A percentile compares a stretch with the other conserved stretches of the same genome.
phyloP scores from a whole-genome alignment of 2,329 filamentous ascomycete species.

The Fusarium neocosmosporiellum region DNA sequence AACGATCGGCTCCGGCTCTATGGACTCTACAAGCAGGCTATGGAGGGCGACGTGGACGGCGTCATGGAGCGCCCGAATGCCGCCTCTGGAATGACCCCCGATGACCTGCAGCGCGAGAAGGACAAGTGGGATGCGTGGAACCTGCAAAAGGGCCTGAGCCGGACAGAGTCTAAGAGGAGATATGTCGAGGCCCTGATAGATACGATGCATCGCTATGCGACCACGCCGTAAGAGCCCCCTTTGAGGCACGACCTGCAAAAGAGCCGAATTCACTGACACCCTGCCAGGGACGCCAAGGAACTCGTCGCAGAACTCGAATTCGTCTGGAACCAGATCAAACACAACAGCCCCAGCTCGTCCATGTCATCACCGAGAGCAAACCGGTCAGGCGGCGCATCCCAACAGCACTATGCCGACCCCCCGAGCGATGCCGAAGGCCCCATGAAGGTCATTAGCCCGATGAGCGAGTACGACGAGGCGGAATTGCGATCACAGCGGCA shows the following conservation, averaged over 20 bases:
- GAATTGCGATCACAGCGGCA: slow-evolving; percentile 64
- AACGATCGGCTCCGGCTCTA: slow-evolving; percentile 90
- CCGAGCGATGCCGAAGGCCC: slow-evolving; percentile 63
- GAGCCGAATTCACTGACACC: slow-evolving; percentile 30
- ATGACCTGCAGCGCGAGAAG: slow-evolving; percentile 69
- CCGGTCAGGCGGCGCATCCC: slow-evolving; percentile 46
- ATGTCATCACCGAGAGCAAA: slow-evolving; percentile 65
- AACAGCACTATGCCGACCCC: slow-evolving; percentile 60
- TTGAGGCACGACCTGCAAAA: neutral
- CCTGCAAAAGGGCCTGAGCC: slow-evolving; percentile 81
- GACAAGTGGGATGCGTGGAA: slow-evolving; percentile 97
- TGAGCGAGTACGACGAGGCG: slow-evolving; percentile 84
- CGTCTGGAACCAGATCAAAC: slow-evolving; percentile 98
- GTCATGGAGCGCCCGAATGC: slow-evolving; percentile 85
- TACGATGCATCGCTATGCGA: slow-evolving; percentile 97
- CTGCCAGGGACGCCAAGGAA: slow-evolving; percentile 78
- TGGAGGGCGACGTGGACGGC: slow-evolving; percentile 96
- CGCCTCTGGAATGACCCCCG: slow-evolving; percentile 58
- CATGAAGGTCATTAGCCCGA: slow-evolving; percentile 82
- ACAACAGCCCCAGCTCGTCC: slow-evolving; percentile 77
- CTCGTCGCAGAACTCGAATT: slow-evolving; percentile 97
- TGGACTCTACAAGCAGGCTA: slow-evolving; percentile 98
- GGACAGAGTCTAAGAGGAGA: slow-evolving; percentile 92
- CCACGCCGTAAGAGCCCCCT: slow-evolving; percentile 71
- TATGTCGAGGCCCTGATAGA: slow-evolving; percentile 96